These are phyloP conservation scores for Claviceps maximensis DNA, from an alignment of 2,329 filamentous ascomycete species.

Conservation along the genomic window DNA sequence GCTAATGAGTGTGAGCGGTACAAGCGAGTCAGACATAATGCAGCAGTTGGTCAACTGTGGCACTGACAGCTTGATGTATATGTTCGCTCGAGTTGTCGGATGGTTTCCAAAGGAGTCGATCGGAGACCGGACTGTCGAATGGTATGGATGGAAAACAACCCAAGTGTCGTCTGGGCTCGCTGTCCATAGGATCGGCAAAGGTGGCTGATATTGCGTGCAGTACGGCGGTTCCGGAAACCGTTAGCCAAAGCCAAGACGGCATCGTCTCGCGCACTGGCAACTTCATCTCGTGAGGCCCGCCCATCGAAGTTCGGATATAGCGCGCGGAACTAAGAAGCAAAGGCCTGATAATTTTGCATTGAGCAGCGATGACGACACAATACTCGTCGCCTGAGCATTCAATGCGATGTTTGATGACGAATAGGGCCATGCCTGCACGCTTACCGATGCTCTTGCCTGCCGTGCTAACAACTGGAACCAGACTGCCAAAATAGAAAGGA, in stretches of 20 bases:
- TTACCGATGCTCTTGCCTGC: background rate
- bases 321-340: background rate
- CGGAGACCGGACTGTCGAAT: background rate
- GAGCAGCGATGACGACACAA: background rate
- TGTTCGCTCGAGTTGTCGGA: background rate
- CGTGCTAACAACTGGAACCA: background rate
- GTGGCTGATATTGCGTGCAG: too few relatives aligned
- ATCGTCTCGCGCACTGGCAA: background rate
- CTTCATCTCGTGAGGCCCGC: background rate
- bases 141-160: background rate
- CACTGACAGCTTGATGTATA: background rate
- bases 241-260: background rate
- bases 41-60: background rate
- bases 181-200: too few relatives aligned
- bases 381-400: too few relatives aligned
- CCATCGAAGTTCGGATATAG: background rate
- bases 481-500: background rate
- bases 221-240: background rate
- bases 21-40: background rate
- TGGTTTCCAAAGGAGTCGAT: background rate
- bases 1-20: background rate
- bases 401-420: background rate
- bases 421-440: background rate
- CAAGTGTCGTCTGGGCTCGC: background rate
- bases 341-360: background rate